Percentiles rank a stretch among this genome's conserved stretches.
Conservation (phyloP, 2,329 filamentous ascomycete genomes). For the Emergomyces pasteurianus region DNA sequence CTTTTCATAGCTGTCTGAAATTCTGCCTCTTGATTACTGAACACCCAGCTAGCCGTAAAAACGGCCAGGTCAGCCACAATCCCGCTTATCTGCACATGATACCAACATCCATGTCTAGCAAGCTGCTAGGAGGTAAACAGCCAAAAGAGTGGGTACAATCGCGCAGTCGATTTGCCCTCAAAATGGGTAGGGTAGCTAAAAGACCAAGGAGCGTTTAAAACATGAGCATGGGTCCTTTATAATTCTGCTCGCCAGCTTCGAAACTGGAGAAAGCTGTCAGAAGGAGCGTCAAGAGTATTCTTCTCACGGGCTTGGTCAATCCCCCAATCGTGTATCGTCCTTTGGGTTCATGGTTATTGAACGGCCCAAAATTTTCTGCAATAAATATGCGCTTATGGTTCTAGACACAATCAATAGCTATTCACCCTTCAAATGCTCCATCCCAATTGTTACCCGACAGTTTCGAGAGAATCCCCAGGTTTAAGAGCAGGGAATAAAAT, state of each 20-base stretch:
- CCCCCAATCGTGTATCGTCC: neutral
- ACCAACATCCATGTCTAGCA: neutral
- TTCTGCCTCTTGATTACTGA: neutral
- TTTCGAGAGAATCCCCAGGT: neutral
- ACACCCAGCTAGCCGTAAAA: neutral
- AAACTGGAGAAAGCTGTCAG: neutral
- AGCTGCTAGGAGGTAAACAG: neutral
- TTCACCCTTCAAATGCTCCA: neutral
- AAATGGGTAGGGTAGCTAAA: neutral
- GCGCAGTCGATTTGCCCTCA: neutral
- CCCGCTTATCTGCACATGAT: neutral
- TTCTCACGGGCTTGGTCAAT: neutral
- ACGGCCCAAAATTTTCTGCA: neutral
- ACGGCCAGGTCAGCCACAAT: neutral
- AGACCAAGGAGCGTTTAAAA: neutral
- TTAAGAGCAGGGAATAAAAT: neutral
- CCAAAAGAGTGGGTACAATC: neutral
- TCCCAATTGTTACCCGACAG: neutral
- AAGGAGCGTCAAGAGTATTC: neutral
- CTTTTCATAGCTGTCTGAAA: neutral
- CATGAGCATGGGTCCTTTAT: neutral
- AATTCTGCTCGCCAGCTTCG: neutral
- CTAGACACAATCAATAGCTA: neutral
- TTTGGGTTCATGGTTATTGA: neutral
- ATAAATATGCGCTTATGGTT: neutral